Conservation (phyloP, 1,139 yeast species). For the Taiozyma sp. region DNA sequence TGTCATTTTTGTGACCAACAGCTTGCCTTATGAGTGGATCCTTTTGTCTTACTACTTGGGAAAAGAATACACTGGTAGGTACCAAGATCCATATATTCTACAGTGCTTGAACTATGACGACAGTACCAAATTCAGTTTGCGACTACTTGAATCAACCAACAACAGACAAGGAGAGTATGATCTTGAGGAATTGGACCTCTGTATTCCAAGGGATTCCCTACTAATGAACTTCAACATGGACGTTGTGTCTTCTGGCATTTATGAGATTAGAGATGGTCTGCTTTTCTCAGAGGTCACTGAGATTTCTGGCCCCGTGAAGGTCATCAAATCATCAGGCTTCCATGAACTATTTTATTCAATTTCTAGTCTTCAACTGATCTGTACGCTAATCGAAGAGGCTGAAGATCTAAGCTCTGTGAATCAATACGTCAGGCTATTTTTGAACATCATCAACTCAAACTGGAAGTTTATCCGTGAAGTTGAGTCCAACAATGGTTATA, state of each 20-base stretch:
- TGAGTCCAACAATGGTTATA: conserved; percentile 38
- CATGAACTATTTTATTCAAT: conserved; percentile 32
- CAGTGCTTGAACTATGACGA: conserved; percentile 30
- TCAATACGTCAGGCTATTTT: conserved; percentile 27
- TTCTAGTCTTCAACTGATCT: conserved; percentile 32
- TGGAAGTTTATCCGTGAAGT: conserved; percentile 33
- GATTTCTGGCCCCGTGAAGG: conserved; percentile 17
- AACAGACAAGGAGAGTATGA: conserved; percentile 14
- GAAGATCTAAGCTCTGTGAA: conserved; percentile 21
- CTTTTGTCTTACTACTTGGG: conserved; percentile 34
- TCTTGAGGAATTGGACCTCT: conserved; percentile 13
- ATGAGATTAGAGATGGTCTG: background rate
- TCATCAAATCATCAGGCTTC: conserved; percentile 19
- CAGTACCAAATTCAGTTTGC: conserved; percentile 29
- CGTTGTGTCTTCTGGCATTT: background rate
- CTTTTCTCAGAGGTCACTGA: conserved; percentile 1
- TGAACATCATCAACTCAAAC: conserved; percentile 29
- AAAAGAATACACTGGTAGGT: conserved; percentile 34
- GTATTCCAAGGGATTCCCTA: conserved; percentile 12
- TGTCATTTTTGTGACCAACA: conserved; percentile 24
- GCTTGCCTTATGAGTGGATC: conserved; percentile 31
- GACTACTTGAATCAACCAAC: conserved; percentile 19
- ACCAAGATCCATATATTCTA: conserved; percentile 31
- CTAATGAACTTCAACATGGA: conserved; percentile 18
- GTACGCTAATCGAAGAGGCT: conserved; percentile 31